phyloP scores from a whole-genome alignment of 177 flowering plant species.

The Tripterygium wilfordii region DNA sequence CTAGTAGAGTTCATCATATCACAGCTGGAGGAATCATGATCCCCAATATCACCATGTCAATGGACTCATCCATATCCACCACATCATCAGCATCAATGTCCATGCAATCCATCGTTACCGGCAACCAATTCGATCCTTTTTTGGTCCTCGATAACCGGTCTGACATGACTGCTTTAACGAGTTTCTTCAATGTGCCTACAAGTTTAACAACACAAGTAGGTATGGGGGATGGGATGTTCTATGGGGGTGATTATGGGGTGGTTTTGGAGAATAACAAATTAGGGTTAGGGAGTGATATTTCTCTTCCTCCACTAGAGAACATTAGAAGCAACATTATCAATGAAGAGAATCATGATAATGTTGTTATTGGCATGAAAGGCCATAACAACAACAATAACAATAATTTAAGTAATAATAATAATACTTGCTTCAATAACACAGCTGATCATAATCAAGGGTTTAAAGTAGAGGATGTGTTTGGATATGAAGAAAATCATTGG shows the following conservation, averaged over 20 bases:
- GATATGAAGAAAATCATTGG: conserved; percentile 39
- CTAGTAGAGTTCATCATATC: conserved; percentile 15
- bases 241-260: conserved; percentile 35
- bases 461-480: conserved; percentile 34
- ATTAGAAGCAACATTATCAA: conserved; percentile 19
- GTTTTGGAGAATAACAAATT: conserved; percentile 3
- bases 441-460: conserved; percentile 17
- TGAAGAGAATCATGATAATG: conserved; percentile 10
- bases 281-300: conserved; percentile 24
- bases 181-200: conserved; percentile 24
- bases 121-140: conserved; percentile 28
- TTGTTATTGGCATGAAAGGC: conserved; percentile 8
- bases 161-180: conserved; percentile 13
- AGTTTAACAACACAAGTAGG: conserved; percentile 31
- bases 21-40: no score
- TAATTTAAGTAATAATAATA: conserved; percentile 14
- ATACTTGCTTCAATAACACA: conserved; percentile 19
- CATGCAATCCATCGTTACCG: conserved; percentile 32
- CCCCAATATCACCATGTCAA: conserved; percentile 35
- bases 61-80: no score
- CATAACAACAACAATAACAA: conserved; percentile 14
- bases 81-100: conserved; percentile 31
- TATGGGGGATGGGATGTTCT: conserved; percentile 10
- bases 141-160: conserved; percentile 17
- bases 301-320: conserved; percentile 37